Percentiles rank a stretch among this genome's conserved stretches.
These are phyloP conservation scores for Sarcodon aspratus DNA, from an alignment of 768 basidiomycete genomes.

Conservation along the genomic window DNA sequence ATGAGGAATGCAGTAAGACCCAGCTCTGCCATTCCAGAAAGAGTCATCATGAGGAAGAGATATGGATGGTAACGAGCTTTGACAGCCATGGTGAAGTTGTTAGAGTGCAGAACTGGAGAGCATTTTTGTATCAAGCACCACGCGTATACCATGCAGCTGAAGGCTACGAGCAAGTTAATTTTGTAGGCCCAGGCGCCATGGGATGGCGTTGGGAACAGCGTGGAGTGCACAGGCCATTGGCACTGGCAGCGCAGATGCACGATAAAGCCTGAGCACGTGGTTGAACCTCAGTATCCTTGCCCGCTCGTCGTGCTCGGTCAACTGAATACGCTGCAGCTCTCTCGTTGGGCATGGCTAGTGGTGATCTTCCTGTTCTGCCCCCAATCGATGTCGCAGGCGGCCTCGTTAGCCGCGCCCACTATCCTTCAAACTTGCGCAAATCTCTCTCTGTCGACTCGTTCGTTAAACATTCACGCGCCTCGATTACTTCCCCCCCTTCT, in stretches of 20 bases:
- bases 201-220: constrained; percentile 5
- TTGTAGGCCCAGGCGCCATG: not conserved
- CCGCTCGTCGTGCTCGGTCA: too few relatives aligned
- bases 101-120: not conserved
- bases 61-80: constrained; percentile 17
- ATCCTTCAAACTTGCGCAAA: constrained; percentile 43
- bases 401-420: not conserved
- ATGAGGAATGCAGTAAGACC: constrained; percentile 68
- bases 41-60: constrained; percentile 42
- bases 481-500: not conserved
- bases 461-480: constrained; percentile 18
- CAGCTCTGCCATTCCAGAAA: constrained; percentile 60
- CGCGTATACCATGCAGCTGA: not conserved
- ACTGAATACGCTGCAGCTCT: too few relatives aligned
- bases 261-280: too few relatives aligned
- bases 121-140: not conserved
- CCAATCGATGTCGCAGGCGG: constrained; percentile 19
- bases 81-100: constrained; percentile 1
- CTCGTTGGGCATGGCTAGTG: not conserved
- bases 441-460: constrained; percentile 75
- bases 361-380: constrained; percentile 28
- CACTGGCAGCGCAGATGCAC: too few relatives aligned
- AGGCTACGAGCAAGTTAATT: not conserved
- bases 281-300: too few relatives aligned
- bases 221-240: not conserved